Base-by-base conservation (phyloP, 1,284 basidiomycete species). In the Trametes pubescens region DNA sequence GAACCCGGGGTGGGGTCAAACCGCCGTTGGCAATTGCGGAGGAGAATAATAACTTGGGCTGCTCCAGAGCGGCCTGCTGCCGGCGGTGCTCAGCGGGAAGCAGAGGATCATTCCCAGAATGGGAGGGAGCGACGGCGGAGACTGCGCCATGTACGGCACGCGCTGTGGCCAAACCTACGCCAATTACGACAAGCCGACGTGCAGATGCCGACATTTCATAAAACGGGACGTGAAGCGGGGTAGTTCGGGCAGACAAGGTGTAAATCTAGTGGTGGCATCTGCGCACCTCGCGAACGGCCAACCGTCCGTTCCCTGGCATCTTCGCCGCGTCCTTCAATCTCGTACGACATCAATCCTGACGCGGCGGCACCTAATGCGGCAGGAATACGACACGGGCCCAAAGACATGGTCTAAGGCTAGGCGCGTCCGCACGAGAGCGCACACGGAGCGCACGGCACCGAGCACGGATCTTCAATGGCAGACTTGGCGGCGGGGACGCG, bases 391-490 rank as follows among this genome's bases (percentile, higher is more conserved):
- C 29, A 32, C 29, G 29, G 29, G 29, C 29, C 29, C 8, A 3
- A 8, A 32, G 29, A 32, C 29, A 32, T 32, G 29, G 29, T 8
- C 3, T 32, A 8, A 32, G 29, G 29, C 29, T 32, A 32, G 29
- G 29, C 29, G 29, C 40, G 18, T 43, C 14, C 40, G 16, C 18
- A 2, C 16, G 6, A 43, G 40, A 43, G 40, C 18, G 16, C 40
- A 3, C 8, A 16, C 14, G 40, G 21, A 51, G 24, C n/a, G 51
- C 18, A 54, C 59, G 59, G 59, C 34, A 47, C 58, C 51, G 58
- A 51, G 37, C 10, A 32, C 22, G 10, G 22, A 29, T 53, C n/a
- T 43, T 43, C 6, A 16, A 16, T 13, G 18, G 18, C 40, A n/a
- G 29, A 8, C 29, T 10, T 29, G 21, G 7, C 38, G 47, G n/a